phyloP scores from a whole-genome alignment of 1,284 basidiomycete genomes.

The Fomes fomentarius region DNA sequence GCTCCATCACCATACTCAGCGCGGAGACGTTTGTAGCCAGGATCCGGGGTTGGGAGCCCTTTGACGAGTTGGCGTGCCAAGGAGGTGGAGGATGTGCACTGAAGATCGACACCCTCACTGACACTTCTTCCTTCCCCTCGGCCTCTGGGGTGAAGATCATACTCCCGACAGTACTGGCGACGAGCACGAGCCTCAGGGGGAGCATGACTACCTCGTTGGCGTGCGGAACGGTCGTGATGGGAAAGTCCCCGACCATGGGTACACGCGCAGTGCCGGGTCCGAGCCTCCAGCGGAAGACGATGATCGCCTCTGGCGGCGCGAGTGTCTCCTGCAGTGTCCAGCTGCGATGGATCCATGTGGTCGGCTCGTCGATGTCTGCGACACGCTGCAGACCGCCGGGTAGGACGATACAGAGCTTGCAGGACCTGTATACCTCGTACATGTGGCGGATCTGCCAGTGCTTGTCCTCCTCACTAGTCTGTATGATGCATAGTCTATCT shows the following conservation, averaged over 20 bases:
- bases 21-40: constrained; percentile 14
- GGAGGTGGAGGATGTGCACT: neutral
- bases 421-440: constrained; percentile 15
- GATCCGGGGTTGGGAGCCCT: neutral
- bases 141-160: neutral
- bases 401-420: constrained; percentile 13
- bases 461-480: constrained; percentile 12
- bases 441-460: constrained; percentile 20
- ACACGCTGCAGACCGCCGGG: constrained; percentile 16
- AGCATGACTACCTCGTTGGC: neutral
- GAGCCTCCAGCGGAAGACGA: constrained; percentile 11
- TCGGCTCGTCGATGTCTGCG: constrained; percentile 13
- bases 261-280: constrained; percentile 2
- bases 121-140: no score
- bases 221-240: neutral
- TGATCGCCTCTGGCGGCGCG: constrained; percentile 4
- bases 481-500: constrained; percentile 20
- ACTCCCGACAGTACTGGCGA: neutral
- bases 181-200: no score
- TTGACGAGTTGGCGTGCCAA: neutral
- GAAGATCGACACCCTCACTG: constrained; percentile 4
- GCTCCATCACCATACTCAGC: constrained; percentile 15
- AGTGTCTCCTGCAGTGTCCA: constrained; percentile 21
- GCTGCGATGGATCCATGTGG: constrained; percentile 18
- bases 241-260: neutral